These are phyloP conservation scores for Triticum dicoccoides DNA, from an alignment of 176 grass and related monocot genomes.

Conservation along the genomic window DNA sequence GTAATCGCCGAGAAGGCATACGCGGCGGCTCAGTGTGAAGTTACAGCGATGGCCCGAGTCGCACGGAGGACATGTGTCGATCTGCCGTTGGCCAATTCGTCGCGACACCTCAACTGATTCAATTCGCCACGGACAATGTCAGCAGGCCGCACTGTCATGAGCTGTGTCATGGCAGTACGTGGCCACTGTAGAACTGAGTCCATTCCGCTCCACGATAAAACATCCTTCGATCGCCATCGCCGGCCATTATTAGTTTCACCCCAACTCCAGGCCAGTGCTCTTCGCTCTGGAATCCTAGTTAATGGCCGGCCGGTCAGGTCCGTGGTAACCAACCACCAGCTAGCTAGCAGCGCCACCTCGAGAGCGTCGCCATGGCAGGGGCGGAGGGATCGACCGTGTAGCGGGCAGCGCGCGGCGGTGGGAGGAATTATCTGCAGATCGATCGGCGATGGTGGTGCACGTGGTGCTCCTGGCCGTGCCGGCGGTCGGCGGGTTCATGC, in stretches of 20 bases:
- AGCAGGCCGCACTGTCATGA: not conserved
- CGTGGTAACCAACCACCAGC: not conserved
- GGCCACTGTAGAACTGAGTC: not conserved
- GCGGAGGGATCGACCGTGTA: not conserved
- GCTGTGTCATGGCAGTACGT: not conserved
- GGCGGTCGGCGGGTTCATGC: conserved; percentile 29
- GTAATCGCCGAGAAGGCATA: not conserved
- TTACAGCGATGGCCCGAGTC: not conserved
- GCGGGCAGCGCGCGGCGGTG: too few species aligned
- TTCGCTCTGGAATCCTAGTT: not conserved
- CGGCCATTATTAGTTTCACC: not conserved
- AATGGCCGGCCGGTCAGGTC: not conserved
- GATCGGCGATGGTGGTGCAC: conserved; percentile 13
- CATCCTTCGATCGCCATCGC: not conserved
- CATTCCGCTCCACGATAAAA: not conserved
- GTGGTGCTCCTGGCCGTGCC: conserved; percentile 37
- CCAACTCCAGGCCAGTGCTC: not conserved
- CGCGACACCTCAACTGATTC: not conserved
- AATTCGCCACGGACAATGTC: not conserved
- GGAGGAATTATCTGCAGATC: too few species aligned
- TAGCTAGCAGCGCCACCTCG: not conserved
- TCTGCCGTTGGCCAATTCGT: too few species aligned
- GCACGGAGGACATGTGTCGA: too few species aligned
- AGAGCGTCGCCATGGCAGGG: not conserved
- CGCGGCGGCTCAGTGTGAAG: not conserved